Base-by-base conservation (phyloP, 768 basidiomycete genomes). In the Hortiboletus flavorubellus region DNA sequence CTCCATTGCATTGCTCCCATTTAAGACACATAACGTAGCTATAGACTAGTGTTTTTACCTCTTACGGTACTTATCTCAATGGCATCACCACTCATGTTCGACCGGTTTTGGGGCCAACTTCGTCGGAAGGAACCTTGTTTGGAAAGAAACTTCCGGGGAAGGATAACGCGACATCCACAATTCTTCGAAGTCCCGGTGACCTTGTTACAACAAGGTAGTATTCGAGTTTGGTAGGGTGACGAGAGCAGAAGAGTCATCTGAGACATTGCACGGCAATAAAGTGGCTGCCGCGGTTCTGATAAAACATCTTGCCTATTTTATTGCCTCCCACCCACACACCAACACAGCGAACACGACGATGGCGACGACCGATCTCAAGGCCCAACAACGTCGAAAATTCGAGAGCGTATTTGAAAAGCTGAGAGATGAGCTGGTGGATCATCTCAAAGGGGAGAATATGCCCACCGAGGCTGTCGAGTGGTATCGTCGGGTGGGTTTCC, bases 391-490 rank as follows among this genome's bases (percentile, higher is more conserved):
- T 38, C 70, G 71, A 7, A 80, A 79, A 51, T 98, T 98, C 73
- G 80, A 89, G 63, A 77, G 66, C 31, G 87, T 89, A 5, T 98
- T 85, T 73, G 76, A 77, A 12, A 71, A 75, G 59, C 82, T 98
- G 60, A 82, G 85, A 18, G 82, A 89, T 54, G 93, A 96, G 73
- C 79, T 98, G 15, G 69, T 95, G 55, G 80, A 73, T 4, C 80
- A 88, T 65, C 76, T 92, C 62, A 76, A 78, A 49, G 73, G 73
- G 12, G 80, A 91, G 65, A 82, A 83, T 5, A 91, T 98, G 85
- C 93, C 96, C 4, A 59, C 77, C 37, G 93, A 95, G 51, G 93
- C 90, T 2, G 71, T 87, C 33, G 83, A 87, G 44, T 98, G 55
- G 65, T 98, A 84, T 71, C 78, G 80, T 60, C 80, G 80, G 58